Evolutionary conservation across 352 stramenopile species (phyloP), one percentile per base, ranked within the genome.

Genomic region (Phytophthora brassicae): DNA sequence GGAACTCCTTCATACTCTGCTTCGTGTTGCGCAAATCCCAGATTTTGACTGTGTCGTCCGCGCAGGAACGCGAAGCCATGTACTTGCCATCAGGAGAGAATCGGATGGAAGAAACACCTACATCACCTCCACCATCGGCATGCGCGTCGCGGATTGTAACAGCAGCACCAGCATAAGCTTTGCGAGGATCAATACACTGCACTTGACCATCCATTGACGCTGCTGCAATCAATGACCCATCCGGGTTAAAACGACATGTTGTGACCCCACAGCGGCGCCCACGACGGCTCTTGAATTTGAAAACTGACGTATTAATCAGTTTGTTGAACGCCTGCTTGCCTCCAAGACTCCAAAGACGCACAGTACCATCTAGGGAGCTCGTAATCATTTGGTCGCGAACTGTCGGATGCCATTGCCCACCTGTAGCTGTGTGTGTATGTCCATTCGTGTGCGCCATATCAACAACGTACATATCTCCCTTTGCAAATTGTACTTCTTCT

Each of bases 381-480:
- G 84, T 90, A 51, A 90, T 88, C 76, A 94, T 84, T 60, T 88
- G 68, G 35, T 95, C 78, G 2, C 83, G 80, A 9, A 75, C 39
- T 31, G 69, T 73, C 19, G 86, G 86, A 46, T 93, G 81, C 84
- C 84, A 95, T 59, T 69, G 56, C 12, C 82, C 86, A 17, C 79
- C 73, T 8, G 86, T 93, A 26, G 86, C 69, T 1, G 79, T 67
- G 68, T 93, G 82, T 31, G 86, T 95, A 64, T 95, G 86, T 7
- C 86, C 86, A 24, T 88, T 87, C 11, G 86, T 95, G 52, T 93
- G 77, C 0, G 74, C 79, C 86, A 95, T 95, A 56, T 95, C 86
- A 28, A 92, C 74, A 17, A 94, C 78, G 61, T 95, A 95, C 84
- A 93, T 93, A 58, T 95, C 86, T 23, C 86, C 86, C 43, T 88